Conservation (phyloP, 768 basidiomycete species). For the Boletus rex-veris region DNA sequence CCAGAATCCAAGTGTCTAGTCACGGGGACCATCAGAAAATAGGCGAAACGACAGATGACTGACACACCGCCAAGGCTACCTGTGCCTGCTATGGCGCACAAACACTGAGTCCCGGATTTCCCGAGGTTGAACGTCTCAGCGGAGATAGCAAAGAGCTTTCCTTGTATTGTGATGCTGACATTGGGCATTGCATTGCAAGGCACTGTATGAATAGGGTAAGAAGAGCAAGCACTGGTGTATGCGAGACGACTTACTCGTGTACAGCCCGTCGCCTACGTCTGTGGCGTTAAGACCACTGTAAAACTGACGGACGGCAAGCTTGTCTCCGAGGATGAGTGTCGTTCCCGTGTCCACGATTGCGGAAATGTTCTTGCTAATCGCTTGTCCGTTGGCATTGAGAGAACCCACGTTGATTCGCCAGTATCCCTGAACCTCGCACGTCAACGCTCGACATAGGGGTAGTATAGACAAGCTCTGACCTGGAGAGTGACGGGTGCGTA, state of each 20-base stretch:
- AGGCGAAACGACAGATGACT: too few species aligned
- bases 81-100: slow-evolving; percentile 16
- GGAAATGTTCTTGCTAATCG: slow-evolving; percentile 1
- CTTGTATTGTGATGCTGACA: slow-evolving; percentile 35
- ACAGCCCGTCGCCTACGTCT: slow-evolving; percentile 31
- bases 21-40: background rate
- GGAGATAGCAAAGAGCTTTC: slow-evolving; percentile 30
- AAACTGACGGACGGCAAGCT: slow-evolving; percentile 31
- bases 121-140: slow-evolving; percentile 38
- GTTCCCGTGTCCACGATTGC: slow-evolving; percentile 52
- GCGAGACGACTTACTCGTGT: slow-evolving; percentile 27
- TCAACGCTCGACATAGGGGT: background rate
- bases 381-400: slow-evolving; percentile 23
- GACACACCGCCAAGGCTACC: slow-evolving; percentile 22
- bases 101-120: slow-evolving; percentile 8
- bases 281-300: slow-evolving; percentile 32
- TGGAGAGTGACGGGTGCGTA: slow-evolving; percentile 32
- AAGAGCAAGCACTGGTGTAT: background rate
- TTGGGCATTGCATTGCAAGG: slow-evolving; percentile 25
- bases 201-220: slow-evolving; percentile 13
- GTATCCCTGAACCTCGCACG: slow-evolving; percentile 12
- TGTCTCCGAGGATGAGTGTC: slow-evolving; percentile 41
- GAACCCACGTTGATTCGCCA: slow-evolving; percentile 21
- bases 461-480: slow-evolving; percentile 17
- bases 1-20: slow-evolving; percentile 34